A percentile compares a stretch with the other conserved stretches of the same genome.
phyloP scores from a whole-genome alignment of 2,329 filamentous ascomycete species.

The Botrytis paeoniae region DNA sequence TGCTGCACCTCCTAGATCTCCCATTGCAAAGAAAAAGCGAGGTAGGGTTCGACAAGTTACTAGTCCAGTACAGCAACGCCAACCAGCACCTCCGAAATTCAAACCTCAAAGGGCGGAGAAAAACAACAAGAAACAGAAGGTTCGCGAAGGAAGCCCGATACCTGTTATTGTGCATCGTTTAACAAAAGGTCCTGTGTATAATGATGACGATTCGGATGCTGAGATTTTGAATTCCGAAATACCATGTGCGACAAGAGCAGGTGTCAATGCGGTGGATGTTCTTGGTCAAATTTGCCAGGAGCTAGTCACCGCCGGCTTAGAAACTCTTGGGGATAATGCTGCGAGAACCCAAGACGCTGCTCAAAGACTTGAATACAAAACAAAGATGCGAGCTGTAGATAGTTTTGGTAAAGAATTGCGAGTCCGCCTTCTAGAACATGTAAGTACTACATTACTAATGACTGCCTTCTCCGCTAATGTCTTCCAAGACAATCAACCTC shows the following conservation, averaged over 20 bases:
- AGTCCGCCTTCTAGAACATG: conserved; percentile 56
- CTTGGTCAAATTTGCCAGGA: conserved; percentile 60
- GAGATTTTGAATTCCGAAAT: conserved; percentile 52
- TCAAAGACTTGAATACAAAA: conserved; percentile 52
- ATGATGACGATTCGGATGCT: conserved; percentile 43
- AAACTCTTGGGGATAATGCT: conserved; percentile 46
- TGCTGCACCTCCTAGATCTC: conserved; percentile 21
- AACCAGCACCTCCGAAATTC: conserved; percentile 37
- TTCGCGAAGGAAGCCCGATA: conserved; percentile 45
- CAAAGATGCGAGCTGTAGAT: conserved; percentile 55
- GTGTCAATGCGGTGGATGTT: conserved; percentile 62
- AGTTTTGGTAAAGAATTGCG: conserved; percentile 57
- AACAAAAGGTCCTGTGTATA: conserved; percentile 45
- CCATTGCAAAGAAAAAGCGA: conserved; percentile 22
- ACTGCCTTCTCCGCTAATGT: conserved; percentile 32
- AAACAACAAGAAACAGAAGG: conserved; percentile 31
- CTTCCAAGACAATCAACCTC: conserved; percentile 51
- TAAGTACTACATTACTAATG: conserved; percentile 40
- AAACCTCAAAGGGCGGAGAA: conserved; percentile 31
- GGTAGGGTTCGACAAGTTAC: conserved; percentile 19
- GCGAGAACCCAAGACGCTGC: conserved; percentile 45
- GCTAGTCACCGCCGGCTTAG: conserved; percentile 51
- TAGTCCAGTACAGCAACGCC: conserved; percentile 29
- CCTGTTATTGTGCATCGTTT: conserved; percentile 62
- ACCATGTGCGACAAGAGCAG: conserved; percentile 50